phyloP scores from a whole-genome alignment of 768 basidiomycete genomes.

The Mycena venus region DNA sequence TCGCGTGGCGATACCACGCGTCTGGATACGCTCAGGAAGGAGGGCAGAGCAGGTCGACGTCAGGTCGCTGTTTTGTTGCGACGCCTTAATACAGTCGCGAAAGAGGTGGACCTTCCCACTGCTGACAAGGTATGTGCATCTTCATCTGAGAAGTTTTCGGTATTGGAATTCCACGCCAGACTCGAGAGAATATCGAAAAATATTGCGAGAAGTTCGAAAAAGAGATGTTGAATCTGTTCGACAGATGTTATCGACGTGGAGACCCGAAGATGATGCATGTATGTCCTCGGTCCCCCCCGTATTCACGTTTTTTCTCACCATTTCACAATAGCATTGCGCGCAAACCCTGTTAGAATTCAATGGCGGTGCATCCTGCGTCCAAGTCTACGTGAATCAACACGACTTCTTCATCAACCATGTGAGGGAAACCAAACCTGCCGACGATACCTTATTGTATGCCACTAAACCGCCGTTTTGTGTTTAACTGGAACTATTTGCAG shows the following conservation, averaged over 20 bases:
- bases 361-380: slow-evolving; percentile 95
- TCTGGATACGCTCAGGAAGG: slow-evolving; percentile 84
- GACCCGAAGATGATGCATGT: slow-evolving; percentile 99
- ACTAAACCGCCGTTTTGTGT: not conserved
- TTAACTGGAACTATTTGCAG: slow-evolving; percentile 53
- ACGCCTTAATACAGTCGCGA: slow-evolving; percentile 88
- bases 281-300: slow-evolving; percentile 41
- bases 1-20: slow-evolving; percentile 83
- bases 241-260: slow-evolving; percentile 94
- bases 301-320: not conserved
- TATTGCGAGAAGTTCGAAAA: slow-evolving; percentile 99
- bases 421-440: slow-evolving; percentile 68
- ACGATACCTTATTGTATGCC: slow-evolving; percentile 71
- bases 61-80: slow-evolving; percentile 91
- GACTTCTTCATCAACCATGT: slow-evolving; percentile 99
- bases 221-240: slow-evolving; percentile 96
- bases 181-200: slow-evolving; percentile 92
- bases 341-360: slow-evolving; percentile 98
- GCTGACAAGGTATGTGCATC: slow-evolving; percentile 76
- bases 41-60: slow-evolving; percentile 88
- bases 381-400: slow-evolving; percentile 99
- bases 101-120: slow-evolving; percentile 90
- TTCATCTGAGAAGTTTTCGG: not conserved
- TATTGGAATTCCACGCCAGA: slow-evolving; percentile 58
- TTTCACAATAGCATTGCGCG: slow-evolving; percentile 85